Conservation (phyloP, 805 yeast species). For the Saccharomyces paradoxus region DNA sequence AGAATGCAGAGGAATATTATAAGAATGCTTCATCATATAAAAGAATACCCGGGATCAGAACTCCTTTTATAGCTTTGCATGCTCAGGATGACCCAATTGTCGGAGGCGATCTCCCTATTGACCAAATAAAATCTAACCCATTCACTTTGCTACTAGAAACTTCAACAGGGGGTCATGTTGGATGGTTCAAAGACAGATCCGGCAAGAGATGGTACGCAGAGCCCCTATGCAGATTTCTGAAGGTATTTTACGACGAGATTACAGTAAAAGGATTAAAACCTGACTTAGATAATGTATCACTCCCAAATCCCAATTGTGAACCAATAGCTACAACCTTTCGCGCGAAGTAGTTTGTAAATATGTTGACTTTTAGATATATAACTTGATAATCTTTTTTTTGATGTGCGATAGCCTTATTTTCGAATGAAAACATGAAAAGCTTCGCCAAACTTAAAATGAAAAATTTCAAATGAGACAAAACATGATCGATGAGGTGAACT, state of each 20-base stretch:
- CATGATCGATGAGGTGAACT: background rate
- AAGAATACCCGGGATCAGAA: constrained; percentile 43
- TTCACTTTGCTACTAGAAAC: constrained; percentile 50
- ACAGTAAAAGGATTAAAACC: constrained; percentile 19
- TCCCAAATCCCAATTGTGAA: constrained; percentile 11
- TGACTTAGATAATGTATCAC: constrained; percentile 3
- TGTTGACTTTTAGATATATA: background rate
- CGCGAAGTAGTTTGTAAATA: background rate
- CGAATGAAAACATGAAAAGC: background rate
- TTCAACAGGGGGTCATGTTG: constrained; percentile 72
- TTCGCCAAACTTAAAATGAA: background rate
- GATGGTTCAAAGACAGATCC: constrained; percentile 51
- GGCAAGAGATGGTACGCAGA: constrained; percentile 61
- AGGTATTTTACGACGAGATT: constrained; percentile 28
- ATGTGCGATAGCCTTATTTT: background rate
- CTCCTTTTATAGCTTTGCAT: constrained; percentile 58
- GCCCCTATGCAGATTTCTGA: constrained; percentile 41
- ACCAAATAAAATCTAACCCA: constrained; percentile 49
- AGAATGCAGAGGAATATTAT: constrained; percentile 58
- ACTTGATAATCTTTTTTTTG: background rate
- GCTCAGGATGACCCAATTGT: constrained; percentile 72
- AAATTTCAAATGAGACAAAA: background rate
- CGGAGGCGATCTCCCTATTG: constrained; percentile 45
- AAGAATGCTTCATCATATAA: constrained; percentile 49
- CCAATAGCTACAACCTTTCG: constrained; percentile 14